Evolutionary conservation across 805 yeast genomes (phyloP), one percentile per base, ranked within the genome.

Genomic region (Priceomyces melissophilus): DNA sequence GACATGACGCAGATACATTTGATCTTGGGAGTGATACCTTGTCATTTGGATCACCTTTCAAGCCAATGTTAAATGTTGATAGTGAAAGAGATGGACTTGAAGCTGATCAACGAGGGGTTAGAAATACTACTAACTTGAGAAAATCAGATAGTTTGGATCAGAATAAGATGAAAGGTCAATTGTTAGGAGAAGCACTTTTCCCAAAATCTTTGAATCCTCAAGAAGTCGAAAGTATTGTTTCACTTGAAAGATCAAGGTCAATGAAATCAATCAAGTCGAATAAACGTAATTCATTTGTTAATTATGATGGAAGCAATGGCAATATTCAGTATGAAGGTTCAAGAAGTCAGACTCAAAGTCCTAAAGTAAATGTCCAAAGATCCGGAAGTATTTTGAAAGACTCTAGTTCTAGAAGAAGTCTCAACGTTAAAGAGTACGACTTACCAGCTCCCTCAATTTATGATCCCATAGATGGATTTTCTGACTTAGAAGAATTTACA

Each of bases 151-250:
- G 25, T 8, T 20, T 20, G 8, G 25, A 20, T 3, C 20, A 25
- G 20, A 42, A 12, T 10, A 38, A 39, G 26, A 29, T 40, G 13
- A 53, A 46, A 15, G 61, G 55, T 27, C 63, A 55, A 32, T 46
- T 67, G 9, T 48, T 64, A 6, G 75, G 75, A 3, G 75, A 84
- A 41, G 78, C 81, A 0, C 58, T 85, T 17, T 86, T 86, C 57
- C 95, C 95, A 0, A 84, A 81, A 54, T 75, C 79, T 2, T 64
- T 86, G 26, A 82, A 74, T 42, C 69, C 76, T 0, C 78, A 75
- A 39, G 95, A 86, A 53, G 85, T 86, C 9, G 86, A 82, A 48
- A 81, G 86, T 35, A 86, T 86, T 42, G 82, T 83, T 2, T 75
- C 84, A 6, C 55, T 86, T 33, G 95, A 86, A 57, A 71, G 90